Evolutionary conservation across 805 yeast species (phyloP).

Genomic region (Kazachstania viticola): DNA sequence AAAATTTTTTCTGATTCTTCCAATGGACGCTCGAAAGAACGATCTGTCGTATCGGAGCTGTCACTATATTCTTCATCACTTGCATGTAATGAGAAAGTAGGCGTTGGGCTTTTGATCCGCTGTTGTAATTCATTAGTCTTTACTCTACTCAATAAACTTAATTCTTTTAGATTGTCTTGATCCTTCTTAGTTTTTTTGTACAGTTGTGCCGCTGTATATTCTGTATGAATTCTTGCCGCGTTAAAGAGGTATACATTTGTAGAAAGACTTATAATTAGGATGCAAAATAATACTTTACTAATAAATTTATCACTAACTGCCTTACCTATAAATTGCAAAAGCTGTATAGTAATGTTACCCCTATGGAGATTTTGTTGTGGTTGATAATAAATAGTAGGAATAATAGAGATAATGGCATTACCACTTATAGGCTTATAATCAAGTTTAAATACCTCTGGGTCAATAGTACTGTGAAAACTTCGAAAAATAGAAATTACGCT

Average conservation of each 20-base stretch:
- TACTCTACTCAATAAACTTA: too few relatives aligned
- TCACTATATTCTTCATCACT: conserved; percentile 11
- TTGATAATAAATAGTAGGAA: conserved; percentile 45
- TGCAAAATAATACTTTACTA: conserved; percentile 63
- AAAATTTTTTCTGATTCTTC: conserved; percentile 53
- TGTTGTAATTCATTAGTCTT: neutral
- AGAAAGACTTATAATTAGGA: conserved; percentile 62
- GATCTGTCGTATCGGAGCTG: conserved; percentile 25
- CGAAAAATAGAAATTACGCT: conserved; percentile 1
- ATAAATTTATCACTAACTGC: conserved; percentile 74
- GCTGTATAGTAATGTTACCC: conserved; percentile 19
- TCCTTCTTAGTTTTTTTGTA: conserved; percentile 8
- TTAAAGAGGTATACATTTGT: conserved; percentile 78
- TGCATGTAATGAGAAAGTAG: neutral
- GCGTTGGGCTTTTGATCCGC: neutral
- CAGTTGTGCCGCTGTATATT: conserved; percentile 26
- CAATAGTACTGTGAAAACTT: conserved; percentile 7
- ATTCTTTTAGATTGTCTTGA: neutral
- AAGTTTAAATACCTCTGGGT: conserved; percentile 25
- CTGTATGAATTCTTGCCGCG: conserved; percentile 62
- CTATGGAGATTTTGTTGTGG: conserved; percentile 27
- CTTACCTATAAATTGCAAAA: conserved; percentile 44
- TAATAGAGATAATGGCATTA: conserved; percentile 46
- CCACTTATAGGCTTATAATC: conserved; percentile 14
- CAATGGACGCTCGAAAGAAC: conserved; percentile 33